A percentile compares a stretch with the other conserved stretches of the same genome.
phyloP scores from a whole-genome alignment of 2,329 filamentous ascomycete genomes.

The Ophiostoma populinum region DNA sequence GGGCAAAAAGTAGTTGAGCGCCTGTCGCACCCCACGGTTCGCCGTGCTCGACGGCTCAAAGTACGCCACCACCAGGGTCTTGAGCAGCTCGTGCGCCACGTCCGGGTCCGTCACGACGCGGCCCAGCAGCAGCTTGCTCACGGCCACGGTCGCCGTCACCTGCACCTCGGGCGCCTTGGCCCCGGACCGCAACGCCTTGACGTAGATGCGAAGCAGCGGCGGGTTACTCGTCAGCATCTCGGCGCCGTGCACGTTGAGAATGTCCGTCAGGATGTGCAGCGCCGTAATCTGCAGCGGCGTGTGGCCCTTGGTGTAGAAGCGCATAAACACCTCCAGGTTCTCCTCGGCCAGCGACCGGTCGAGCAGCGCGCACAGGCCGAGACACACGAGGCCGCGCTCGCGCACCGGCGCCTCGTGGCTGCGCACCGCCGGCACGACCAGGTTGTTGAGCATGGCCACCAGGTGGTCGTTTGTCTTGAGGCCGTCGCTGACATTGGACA shows the following conservation, averaged over 20 bases:
- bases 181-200: constrained; percentile 60
- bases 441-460: constrained; percentile 95
- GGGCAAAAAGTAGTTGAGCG: constrained; percentile 82
- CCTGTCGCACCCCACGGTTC: constrained; percentile 72
- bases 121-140: constrained; percentile 73
- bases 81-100: constrained; percentile 57
- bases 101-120: constrained; percentile 56
- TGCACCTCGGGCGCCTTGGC: constrained; percentile 55
- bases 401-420: constrained; percentile 85
- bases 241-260: constrained; percentile 74
- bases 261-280: constrained; percentile 82
- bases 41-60: constrained; percentile 69
- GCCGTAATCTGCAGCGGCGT: constrained; percentile 78
- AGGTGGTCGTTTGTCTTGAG: constrained; percentile 79
- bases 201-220: constrained; percentile 67
- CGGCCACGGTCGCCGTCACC: constrained; percentile 61
- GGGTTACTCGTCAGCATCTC: constrained; percentile 53
- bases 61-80: constrained; percentile 68
- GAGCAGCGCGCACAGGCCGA: constrained; percentile 80
- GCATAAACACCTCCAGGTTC: constrained; percentile 83
- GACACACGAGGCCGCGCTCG: constrained; percentile 73
- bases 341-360: constrained; percentile 84
- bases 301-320: constrained; percentile 89
- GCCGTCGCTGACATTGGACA: constrained; percentile 78
- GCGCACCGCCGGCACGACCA: constrained; percentile 87